Evolutionary conservation across 2,329 filamentous ascomycete species (phyloP), one percentile per base, ranked within the genome.

Genomic region (Penicillium sp.): DNA sequence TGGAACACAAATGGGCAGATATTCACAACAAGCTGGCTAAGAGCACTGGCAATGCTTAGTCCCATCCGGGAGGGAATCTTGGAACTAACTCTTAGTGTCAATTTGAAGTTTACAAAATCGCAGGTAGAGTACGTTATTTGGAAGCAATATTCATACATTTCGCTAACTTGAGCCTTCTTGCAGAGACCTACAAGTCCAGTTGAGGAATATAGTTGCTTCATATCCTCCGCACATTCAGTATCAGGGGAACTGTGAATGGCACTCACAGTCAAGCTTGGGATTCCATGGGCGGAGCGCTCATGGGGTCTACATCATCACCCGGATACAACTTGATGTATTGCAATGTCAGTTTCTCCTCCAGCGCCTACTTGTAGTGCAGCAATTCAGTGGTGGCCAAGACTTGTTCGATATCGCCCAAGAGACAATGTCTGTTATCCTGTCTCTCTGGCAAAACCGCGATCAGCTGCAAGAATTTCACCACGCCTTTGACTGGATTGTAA

Each of bases 321-420:
- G 42, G 19, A 44, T 44, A 34, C 42, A 26, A 12, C 42, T 44
- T 24, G 42, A 44, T 24, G 42, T 44, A 26, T 34, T 44, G 29
- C 42, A 44, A 44, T 44, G 42, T 8, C 29, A 44, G 13, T 44
- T 44, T 15, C 42, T 44, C 7, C 19, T 44, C 21, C 28, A 44
- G 10, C 42, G 42, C 12, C 42, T 44, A 24, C 29, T 44, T 34
- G 42, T 44, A 9, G 34, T 31, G 12, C 42, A n/a, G n/a, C 9
- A 34, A n/a, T 34, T 44, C 42, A 34, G 28, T 19, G 31, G 9
- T 34, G 31, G 31, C 15, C 42, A 44, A 19, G n/a, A 32, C 10
- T 44, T 44, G 42, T 44, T 44, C 21, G 7, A 44, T 26, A 44
- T 44, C 29, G 42, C 42, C 10, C 26, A 34, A 17, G 42, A 44